Base-by-base conservation (phyloP, 164 flowering plant genomes). In the Buxus sempervirens region DNA sequence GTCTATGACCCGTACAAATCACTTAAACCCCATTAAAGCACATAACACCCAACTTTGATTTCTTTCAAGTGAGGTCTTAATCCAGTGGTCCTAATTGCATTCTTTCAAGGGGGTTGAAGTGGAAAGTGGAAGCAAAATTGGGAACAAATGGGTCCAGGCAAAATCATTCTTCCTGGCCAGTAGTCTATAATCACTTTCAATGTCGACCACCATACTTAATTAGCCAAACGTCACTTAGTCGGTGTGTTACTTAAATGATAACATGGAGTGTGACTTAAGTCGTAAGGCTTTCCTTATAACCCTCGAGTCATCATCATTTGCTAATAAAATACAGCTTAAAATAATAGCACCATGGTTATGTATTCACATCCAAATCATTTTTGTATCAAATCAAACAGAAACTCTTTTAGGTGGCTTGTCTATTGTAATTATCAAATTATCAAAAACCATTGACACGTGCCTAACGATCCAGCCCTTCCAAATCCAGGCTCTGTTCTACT, bases 81-180 rank as follows among this genome's bases (percentile, higher is more conserved):
- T 41, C 36, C 41, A 19, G 3, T 48, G 21, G 5, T 25, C 56
- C 21, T 59, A 25, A 59, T 53, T 10, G 57, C 58, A 12, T 48
- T 28, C 56, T 68, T 21, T 55, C 22, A 38, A 71, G 67, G 66
- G 64, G 62, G 65, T 41, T 64, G 70, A 73, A 75, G 77, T 66
- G 77, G 76, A 73, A 70, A 70, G 70, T 58, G 18, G 65, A 76
- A 68, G 79, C 69, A 73, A 65, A 53, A 67, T 58, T 59, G 60
- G 55, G 65, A 72, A 69, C 69, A n/a, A 13, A 60, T 27, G 62
- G 68, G 58, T 53, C 70, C 59, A 64, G 60, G 65, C 66, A 62
- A 62, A 70, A 68, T 59, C 66, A 53, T 69, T 62, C 22, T 21
- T 41, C 41, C 21, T 16, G 53, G 54, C 38, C n/a, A n/a, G n/a